Conservation (phyloP, 805 yeast genomes). For the Lipomyces orientalis region DNA sequence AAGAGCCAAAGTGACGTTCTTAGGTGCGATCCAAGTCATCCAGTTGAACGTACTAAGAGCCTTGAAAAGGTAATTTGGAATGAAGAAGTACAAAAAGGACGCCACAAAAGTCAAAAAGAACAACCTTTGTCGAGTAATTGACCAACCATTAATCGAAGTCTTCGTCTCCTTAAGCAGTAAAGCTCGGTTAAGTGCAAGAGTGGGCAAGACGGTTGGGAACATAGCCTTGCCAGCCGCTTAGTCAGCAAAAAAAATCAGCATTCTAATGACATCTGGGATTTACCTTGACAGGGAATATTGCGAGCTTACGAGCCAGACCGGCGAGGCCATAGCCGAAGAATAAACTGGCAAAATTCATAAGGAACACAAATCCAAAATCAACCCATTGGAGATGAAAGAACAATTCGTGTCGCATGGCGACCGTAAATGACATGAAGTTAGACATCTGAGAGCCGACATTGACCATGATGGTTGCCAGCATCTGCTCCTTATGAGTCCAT, state of each 20-base stretch:
- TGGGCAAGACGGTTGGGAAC: constrained; percentile 58
- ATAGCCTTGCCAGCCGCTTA: no score
- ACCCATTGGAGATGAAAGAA: constrained; percentile 33
- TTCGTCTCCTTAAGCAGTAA: constrained; percentile 51
- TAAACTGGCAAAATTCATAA: constrained; percentile 61
- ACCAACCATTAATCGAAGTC: constrained; percentile 64
- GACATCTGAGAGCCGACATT: constrained; percentile 36
- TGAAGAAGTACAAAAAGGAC: constrained; percentile 60
- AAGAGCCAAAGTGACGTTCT: constrained; percentile 54
- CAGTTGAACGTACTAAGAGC: constrained; percentile 60
- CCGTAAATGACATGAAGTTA: constrained; percentile 17
- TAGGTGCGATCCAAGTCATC: constrained; percentile 44
- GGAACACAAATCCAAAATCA: constrained; percentile 57
- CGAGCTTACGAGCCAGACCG: constrained; percentile 63
- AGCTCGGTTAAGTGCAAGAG: constrained; percentile 57
- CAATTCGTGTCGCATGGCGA: constrained; percentile 15
- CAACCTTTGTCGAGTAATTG: constrained; percentile 57
- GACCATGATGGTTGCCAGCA: constrained; percentile 57
- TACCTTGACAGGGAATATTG: constrained; percentile 56
- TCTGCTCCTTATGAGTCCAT: constrained; percentile 64
- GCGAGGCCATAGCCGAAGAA: constrained; percentile 72
- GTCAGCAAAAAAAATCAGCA: no score
- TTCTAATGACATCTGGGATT: no score
- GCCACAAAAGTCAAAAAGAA: constrained; percentile 53
- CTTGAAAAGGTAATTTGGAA: constrained; percentile 66